A percentile compares a stretch with the other conserved stretches of the same genome.
Evolutionary conservation across 306 rosid genomes (phyloP).

Genomic region (Chamaecrista fasciculata): DNA sequence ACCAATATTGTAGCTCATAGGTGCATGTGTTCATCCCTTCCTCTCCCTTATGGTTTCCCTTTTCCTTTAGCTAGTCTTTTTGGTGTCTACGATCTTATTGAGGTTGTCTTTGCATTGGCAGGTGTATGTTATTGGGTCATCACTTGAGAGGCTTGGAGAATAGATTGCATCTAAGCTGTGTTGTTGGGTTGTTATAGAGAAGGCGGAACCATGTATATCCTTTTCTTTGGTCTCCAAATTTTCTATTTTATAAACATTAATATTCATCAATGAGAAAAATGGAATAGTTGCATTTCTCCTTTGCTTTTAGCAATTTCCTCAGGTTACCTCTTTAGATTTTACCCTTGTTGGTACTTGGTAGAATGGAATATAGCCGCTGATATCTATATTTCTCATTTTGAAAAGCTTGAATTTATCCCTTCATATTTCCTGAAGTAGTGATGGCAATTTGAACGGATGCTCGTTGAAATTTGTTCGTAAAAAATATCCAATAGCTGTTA

Average conservation of each 20-base stretch:
- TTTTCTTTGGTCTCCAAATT: constrained; percentile 33
- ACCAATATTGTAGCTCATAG: background rate
- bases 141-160: constrained; percentile 97
- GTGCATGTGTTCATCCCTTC: background rate
- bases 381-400: background rate
- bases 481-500: too few species aligned
- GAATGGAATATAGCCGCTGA: background rate
- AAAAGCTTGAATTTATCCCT: too few species aligned
- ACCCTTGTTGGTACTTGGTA: background rate
- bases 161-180: constrained; percentile 87
- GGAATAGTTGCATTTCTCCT: constrained; percentile 29
- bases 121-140: constrained; percentile 99
- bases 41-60: background rate
- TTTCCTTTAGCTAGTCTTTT: background rate
- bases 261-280: constrained; percentile 27
- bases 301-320: constrained; percentile 21
- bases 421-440: background rate
- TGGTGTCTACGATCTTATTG: background rate
- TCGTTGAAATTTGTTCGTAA: too few species aligned
- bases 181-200: constrained; percentile 75
- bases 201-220: constrained; percentile 56
- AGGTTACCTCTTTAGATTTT: constrained; percentile 4
- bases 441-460: background rate
- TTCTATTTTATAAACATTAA: constrained; percentile 2
- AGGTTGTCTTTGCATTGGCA: constrained; percentile 39